Conservation (phyloP, 306 rosid species). For the Begonia loranthoides region DNA sequence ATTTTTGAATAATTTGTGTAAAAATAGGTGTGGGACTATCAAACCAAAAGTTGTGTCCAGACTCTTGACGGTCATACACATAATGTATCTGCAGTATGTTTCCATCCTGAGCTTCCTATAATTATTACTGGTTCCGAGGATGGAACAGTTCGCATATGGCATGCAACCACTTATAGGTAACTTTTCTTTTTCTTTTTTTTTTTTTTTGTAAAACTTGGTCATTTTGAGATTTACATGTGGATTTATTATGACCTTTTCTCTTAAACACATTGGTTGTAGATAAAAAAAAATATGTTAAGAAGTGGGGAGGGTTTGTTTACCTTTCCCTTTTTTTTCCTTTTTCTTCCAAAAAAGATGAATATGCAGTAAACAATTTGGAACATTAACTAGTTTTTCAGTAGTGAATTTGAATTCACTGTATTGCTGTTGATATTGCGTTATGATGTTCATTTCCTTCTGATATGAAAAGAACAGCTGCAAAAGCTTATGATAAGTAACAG, state of each 20-base stretch:
- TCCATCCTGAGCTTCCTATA: constrained; percentile 95
- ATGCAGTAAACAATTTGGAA: too few relatives aligned
- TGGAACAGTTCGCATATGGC: constrained; percentile 98
- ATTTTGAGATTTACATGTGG: background rate
- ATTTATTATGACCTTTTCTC: background rate
- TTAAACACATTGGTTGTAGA: too few relatives aligned
- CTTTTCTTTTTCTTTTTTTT: background rate
- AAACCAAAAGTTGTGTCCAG: constrained; percentile 97
- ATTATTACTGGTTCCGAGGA: constrained; percentile 98
- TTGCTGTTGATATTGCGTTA: too few relatives aligned
- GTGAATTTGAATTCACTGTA: too few relatives aligned
- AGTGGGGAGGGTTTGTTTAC: too few relatives aligned
- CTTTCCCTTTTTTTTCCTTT: too few relatives aligned
- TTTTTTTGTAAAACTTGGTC: background rate
- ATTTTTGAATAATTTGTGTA: constrained; percentile 13
- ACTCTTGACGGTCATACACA: constrained; percentile 99
- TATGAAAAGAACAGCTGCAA: too few relatives aligned
- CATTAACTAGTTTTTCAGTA: too few relatives aligned
- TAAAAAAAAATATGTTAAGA: too few relatives aligned
- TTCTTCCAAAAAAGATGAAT: too few relatives aligned
- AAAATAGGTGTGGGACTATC: constrained; percentile 97
- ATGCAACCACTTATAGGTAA: constrained; percentile 91
- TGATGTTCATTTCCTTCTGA: too few relatives aligned
- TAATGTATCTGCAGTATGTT: constrained; percentile 95
- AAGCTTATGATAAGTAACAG: too few relatives aligned